Base-by-base conservation (phyloP, 2,329 filamentous ascomycete genomes). In the Dothistroma pini region DNA sequence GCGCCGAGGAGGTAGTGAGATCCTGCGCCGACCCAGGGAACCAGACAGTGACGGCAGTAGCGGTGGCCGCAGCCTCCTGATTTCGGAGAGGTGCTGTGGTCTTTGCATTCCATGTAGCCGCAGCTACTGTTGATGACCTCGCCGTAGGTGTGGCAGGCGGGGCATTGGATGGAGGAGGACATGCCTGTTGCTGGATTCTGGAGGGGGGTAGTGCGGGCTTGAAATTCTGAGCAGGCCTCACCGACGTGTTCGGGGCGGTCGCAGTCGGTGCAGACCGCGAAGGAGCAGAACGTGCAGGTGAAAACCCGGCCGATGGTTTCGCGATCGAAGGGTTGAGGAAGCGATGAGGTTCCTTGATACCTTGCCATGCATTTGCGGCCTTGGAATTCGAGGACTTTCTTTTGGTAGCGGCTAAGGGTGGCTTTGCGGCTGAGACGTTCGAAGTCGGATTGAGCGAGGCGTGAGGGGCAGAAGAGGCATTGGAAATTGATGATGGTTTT, bases 381-480 rank as follows among this genome's bases (percentile, higher is more conserved):
- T 35, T 2, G 9, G n/a, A 25, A 48, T 6, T 54, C 48, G 21
- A 29, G 16, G 10, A 25, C 11, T 12, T 50, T 29, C 31, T 60
- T 61, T 12, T 50, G 53, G 49, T 6, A 21, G 34, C 34, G 34
- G 9, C 14, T 7, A 35, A 53, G 41, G 10, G 57, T 57, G n/a
- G 62, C 35, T 41, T 49, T 9, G 21, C 48, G 47, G 54, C 56
- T 19, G 10, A 58, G 44, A 14, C 54, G 12, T 48, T 44, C 25
- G 19, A 57, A 16, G 21, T 32, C 53, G 14, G 7, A 31, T 57
- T 60, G 6, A 62, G 21, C 10, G 22, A 21, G 41, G 21, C 41
- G 9, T 22, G n/a, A n/a, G n/a, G n/a, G 44, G 54, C 64, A 65
- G 53, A 68, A 65, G 38, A 68, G 56, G 58, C 66, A 66, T 38